phyloP scores from a whole-genome alignment of 23 red algal species.

The Gracilaria caudata region DNA sequence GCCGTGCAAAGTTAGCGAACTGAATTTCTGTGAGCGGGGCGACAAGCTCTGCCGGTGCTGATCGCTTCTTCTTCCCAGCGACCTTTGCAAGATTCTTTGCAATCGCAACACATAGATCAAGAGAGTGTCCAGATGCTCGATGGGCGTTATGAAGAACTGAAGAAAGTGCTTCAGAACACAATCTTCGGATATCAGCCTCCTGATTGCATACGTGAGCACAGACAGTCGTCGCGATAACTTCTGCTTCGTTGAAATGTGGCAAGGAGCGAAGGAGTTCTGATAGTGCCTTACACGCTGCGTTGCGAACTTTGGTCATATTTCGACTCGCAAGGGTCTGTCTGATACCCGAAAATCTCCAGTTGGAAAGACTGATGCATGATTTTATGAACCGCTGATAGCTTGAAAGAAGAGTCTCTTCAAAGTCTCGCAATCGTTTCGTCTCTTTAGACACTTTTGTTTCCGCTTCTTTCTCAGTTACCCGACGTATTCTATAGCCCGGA shows the following conservation, averaged over 20 bases:
- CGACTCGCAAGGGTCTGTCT: constrained; percentile 17
- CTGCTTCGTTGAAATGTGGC: constrained; percentile 71
- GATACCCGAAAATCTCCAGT: constrained; percentile 16
- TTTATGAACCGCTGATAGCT: constrained; percentile 54
- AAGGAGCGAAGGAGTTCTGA: constrained; percentile 46
- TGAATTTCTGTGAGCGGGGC: constrained; percentile 59
- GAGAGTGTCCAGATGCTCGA: constrained; percentile 42
- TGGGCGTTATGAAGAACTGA: constrained; percentile 53
- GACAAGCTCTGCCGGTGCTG: constrained; percentile 51
- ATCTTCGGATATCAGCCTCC: constrained; percentile 35
- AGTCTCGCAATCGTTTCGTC: constrained; percentile 46
- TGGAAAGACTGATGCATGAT: constrained; percentile 49
- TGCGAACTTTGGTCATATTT: constrained; percentile 37
- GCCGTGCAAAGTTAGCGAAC: constrained; percentile 46
- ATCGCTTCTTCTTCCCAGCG: constrained; percentile 27
- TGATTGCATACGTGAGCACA: constrained; percentile 33
- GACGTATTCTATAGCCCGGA: constrained; percentile 61
- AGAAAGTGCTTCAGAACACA: constrained; percentile 26
- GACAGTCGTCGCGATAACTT: constrained; percentile 3
- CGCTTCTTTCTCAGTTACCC: constrained; percentile 60
- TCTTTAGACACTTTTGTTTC: constrained; percentile 61
- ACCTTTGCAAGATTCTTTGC: constrained; percentile 54
- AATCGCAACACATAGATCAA: constrained; percentile 54
- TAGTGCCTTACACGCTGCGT: constrained; percentile 50
- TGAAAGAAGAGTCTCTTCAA: constrained; percentile 56